phyloP scores from a whole-genome alignment of 108 stramenopile species.

The Tribonema minus region DNA sequence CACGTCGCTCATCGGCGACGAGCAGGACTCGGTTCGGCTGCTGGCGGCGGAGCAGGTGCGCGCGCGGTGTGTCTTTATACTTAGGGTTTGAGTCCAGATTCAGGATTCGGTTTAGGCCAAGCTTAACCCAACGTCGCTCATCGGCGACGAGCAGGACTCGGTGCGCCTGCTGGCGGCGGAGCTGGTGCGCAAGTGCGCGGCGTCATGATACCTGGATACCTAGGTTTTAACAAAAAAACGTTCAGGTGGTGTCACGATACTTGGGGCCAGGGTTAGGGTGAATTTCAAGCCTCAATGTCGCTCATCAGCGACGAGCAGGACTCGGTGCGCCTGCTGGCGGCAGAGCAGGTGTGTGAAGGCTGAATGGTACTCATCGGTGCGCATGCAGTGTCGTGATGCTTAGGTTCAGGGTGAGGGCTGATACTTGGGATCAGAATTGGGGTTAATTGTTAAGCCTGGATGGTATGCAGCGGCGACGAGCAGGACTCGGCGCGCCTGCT shows the following conservation, averaged over 20 bases:
- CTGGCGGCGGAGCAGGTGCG: slow-evolving; percentile 29
- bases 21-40: slow-evolving; percentile 34
- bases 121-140: slow-evolving; percentile 5
- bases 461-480: slow-evolving; percentile 14
- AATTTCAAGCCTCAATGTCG: slow-evolving; percentile 4
- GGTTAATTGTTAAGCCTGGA: too few species aligned
- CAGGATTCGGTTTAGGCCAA: too few species aligned
- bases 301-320: slow-evolving; percentile 35
- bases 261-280: too few species aligned
- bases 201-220: too few species aligned
- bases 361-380: background rate
- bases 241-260: too few species aligned
- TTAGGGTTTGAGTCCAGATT: too few species aligned
- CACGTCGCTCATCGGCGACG: slow-evolving; percentile 17
- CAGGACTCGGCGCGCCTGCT: slow-evolving; percentile 34
- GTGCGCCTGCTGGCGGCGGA: slow-evolving; percentile 40
- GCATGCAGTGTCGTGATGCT: too few species aligned
- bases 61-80: too few species aligned
- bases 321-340: slow-evolving; percentile 31
- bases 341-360: slow-evolving; percentile 25
- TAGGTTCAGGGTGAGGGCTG: too few species aligned
- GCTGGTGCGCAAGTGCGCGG: too few species aligned
- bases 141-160: slow-evolving; percentile 31
- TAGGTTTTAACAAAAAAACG: too few species aligned
- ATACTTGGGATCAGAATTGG: too few species aligned